phyloP scores from a whole-genome alignment of 2,329 filamentous ascomycete species.

The Verticillium dahliae region DNA sequence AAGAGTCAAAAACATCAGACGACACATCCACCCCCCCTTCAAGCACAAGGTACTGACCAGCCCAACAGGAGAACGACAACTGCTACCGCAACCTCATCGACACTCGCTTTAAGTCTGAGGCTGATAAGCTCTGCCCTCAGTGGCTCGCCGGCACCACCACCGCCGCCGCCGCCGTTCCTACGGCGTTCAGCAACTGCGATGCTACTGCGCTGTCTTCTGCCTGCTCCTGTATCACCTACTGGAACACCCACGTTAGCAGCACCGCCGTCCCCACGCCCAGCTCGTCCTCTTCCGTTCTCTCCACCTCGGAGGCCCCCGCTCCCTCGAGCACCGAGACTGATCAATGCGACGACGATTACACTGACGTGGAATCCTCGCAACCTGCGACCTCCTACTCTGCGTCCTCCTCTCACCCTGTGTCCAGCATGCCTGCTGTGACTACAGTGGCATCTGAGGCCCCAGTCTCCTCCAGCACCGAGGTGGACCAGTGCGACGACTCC shows the following conservation, averaged over 20 bases:
- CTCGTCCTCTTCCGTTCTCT: background rate
- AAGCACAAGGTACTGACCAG: background rate
- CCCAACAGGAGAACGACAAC: slow-evolving; percentile 17
- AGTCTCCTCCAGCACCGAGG: background rate
- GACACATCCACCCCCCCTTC: background rate
- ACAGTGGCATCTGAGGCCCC: background rate
- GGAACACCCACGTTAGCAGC: slow-evolving; percentile 1
- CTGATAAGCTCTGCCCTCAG: slow-evolving; percentile 21
- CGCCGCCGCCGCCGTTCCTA: slow-evolving; percentile 18
- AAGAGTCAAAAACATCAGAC: background rate
- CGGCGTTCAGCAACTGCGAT: slow-evolving; percentile 21
- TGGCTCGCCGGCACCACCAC: slow-evolving; percentile 22
- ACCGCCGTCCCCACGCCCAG: background rate
- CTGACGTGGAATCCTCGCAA: background rate
- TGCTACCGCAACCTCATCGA: slow-evolving; percentile 28
- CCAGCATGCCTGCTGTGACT: background rate
- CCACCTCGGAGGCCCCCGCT: background rate
- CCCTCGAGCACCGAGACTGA: background rate
- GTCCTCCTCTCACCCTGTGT: background rate
- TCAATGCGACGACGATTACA: background rate
- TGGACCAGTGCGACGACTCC: background rate
- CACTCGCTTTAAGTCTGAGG: slow-evolving; percentile 19
- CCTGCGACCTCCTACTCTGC: background rate
- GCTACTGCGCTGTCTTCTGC: slow-evolving; percentile 19
- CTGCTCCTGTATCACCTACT: slow-evolving; percentile 29